phyloP scores from a whole-genome alignment of 352 stramenopile species.

The Phytophthora tentaculata region DNA sequence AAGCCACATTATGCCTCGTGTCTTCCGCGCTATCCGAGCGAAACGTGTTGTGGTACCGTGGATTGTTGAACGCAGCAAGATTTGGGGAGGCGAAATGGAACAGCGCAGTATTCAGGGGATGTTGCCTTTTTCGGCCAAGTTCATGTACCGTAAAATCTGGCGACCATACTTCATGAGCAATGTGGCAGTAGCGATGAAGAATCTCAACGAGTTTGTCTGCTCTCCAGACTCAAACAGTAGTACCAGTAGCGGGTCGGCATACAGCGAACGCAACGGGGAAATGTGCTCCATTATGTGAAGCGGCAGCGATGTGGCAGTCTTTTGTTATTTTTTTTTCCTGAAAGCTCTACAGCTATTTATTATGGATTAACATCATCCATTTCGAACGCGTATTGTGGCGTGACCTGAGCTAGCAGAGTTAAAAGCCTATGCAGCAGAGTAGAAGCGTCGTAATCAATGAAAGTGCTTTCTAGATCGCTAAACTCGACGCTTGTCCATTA shows the following conservation, averaged over 20 bases:
- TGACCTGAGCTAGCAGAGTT: constrained; percentile 25
- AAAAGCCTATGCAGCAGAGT: constrained; percentile 27
- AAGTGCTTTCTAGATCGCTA: constrained; percentile 14
- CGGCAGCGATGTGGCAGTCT: constrained; percentile 10
- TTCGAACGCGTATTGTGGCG: constrained; percentile 26
- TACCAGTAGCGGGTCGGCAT: constrained; percentile 26
- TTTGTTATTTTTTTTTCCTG: constrained; percentile 19
- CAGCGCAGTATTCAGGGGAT: constrained; percentile 71
- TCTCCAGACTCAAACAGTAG: constrained; percentile 27
- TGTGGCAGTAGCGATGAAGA: constrained; percentile 80
- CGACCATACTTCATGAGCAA: constrained; percentile 84
- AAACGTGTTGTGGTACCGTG: constrained; percentile 87
- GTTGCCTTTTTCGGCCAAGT: constrained; percentile 77
- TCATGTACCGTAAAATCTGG: constrained; percentile 88
- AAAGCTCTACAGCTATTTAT: constrained; percentile 50
- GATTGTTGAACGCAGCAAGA: constrained; percentile 86
- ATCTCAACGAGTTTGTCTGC: constrained; percentile 75
- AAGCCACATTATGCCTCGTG: constrained; percentile 74
- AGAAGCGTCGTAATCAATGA: constrained; percentile 26
- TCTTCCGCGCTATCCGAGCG: constrained; percentile 77
- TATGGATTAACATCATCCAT: constrained; percentile 33
- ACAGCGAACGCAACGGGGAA: constrained; percentile 42
- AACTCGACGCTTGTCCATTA: neutral
- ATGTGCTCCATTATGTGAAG: constrained; percentile 48
- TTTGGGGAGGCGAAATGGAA: constrained; percentile 80